Percentiles rank a stretch among this genome's conserved stretches.
Conservation (phyloP, 495 filamentous ascomycete species). For the Coniosporium apollinis region DNA sequence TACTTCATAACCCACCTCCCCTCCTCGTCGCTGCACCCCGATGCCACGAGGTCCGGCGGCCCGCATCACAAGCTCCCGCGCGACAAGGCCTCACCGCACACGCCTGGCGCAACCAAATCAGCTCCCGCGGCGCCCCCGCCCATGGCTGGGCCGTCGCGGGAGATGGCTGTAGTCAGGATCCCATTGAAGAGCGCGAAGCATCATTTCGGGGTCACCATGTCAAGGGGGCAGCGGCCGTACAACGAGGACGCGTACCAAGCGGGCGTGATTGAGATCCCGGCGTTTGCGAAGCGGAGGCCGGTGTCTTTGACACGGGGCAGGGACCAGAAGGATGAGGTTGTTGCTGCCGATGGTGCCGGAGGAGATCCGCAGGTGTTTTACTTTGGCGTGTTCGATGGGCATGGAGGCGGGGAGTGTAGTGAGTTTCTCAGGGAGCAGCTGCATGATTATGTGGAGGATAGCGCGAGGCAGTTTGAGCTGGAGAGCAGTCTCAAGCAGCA, state of each 20-base stretch:
- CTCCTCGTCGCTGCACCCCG: slow-evolving; percentile 82
- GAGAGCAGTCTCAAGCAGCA: slow-evolving; percentile 43
- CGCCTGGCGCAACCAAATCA: slow-evolving; percentile 35
- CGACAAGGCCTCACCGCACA: slow-evolving; percentile 64
- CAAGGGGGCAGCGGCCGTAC: slow-evolving; percentile 62
- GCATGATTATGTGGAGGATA: slow-evolving; percentile 76
- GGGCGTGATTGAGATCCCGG: slow-evolving; percentile 78
- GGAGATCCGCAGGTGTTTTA: slow-evolving; percentile 95
- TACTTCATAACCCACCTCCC: slow-evolving; percentile 96
- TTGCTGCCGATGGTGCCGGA: slow-evolving; percentile 51
- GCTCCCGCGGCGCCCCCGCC: slow-evolving; percentile 15
- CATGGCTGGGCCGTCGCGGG: slow-evolving; percentile 32
- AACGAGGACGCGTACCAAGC: slow-evolving; percentile 96
- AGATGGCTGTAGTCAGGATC: slow-evolving; percentile 95
- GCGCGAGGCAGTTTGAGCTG: slow-evolving; percentile 54
- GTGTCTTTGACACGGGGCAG: slow-evolving; percentile 39
- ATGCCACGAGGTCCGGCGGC: slow-evolving; percentile 44
- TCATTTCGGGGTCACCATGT: slow-evolving; percentile 70
- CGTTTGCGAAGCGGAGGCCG: slow-evolving; percentile 72
- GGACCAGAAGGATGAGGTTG: slow-evolving; percentile 31
- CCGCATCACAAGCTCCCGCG: slow-evolving; percentile 74
- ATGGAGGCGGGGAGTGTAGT: slow-evolving; percentile 82
- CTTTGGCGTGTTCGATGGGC: slow-evolving; percentile 90
- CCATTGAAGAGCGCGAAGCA: slow-evolving; percentile 86
- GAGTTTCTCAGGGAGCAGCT: slow-evolving; percentile 68